Evolutionary conservation across 306 rosid genomes (phyloP), one percentile per base, ranked within the genome.

Genomic region (Castanea sativa): DNA sequence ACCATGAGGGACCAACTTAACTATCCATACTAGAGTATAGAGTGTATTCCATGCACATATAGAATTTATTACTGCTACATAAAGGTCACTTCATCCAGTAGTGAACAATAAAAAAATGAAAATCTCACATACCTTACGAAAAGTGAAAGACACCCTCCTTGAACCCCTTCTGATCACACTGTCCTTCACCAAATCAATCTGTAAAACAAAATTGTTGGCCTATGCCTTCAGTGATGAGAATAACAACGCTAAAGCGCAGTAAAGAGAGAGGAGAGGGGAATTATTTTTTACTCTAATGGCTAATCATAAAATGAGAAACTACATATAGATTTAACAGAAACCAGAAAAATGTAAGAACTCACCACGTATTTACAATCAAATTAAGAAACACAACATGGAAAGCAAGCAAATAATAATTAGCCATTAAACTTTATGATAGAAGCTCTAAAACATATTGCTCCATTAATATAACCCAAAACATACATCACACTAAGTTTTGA

Each of bases 71-170:
- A 11, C 32, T 59, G 49, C 72, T 19, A 67, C 4, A 20, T 67
- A 4, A 18, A 67, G 21, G 70, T 64, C 11, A 64, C 18, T 55
- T 61, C 41, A 55, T 45, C 15, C 58, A 76, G 78, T 18, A 63
- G 75, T 76, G 8, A 35, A 76, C 4, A 49, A 57, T 58, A 23
- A 55, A 59, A 73, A 60, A 2, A 25, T 25, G n/a, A 51, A 78
- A 75, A 41, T 79, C 71, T 13, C 57, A 79, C 87, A 57, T 55
- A 94, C 98, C 96, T 92, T 91, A 38, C 97, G 91, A 1, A 94
- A 25, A 11, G 97, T 94, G 81, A 94, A 91, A 83, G 97, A 92
- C 70, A 94, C 96, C 85, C 98, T 89, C 87, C 98, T 91, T 38
- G 90, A 81, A 68, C 87, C 92, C 77, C 97, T 88, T 84, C 85